phyloP scores from a whole-genome alignment of 257 asterid species.

The Rehmannia glutinosa region DNA sequence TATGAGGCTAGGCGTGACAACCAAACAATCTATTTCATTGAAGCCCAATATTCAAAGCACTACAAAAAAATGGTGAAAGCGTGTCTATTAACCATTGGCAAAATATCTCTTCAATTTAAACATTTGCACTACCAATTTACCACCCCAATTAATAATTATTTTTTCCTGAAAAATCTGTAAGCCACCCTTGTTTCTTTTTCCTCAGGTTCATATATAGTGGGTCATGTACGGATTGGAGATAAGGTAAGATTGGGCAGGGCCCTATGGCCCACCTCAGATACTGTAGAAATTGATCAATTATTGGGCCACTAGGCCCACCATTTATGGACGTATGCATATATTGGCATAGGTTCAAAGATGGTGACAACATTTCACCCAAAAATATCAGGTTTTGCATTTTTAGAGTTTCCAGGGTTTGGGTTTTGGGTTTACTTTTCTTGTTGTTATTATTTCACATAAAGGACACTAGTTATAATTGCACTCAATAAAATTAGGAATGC shows the following conservation, averaged over 20 bases:
- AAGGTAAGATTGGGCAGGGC: conserved; percentile 3
- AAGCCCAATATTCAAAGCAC: background rate
- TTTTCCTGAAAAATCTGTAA: background rate
- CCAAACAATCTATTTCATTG: too few species aligned
- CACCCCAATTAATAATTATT: conserved; percentile 1
- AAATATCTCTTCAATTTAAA: conserved; percentile 3
- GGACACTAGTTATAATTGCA: too few species aligned
- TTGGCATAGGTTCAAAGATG: conserved; percentile 1
- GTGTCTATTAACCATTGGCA: conserved; percentile 1
- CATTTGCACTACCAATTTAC: background rate
- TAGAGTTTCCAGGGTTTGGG: background rate
- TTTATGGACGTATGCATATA: background rate
- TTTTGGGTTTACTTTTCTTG: background rate
- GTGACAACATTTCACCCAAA: conserved; percentile 6
- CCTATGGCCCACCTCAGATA: conserved; percentile 4
- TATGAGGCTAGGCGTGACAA: too few species aligned
- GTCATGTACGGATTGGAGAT: conserved; percentile 29
- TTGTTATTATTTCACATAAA: too few species aligned
- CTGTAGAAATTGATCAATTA: background rate
- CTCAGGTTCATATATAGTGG: background rate
- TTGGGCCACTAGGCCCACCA: conserved; percentile 31
- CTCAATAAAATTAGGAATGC: too few species aligned
- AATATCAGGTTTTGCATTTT: conserved; percentile 19
- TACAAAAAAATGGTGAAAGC: background rate
- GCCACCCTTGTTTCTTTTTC: background rate